A percentile compares a stretch with the other conserved stretches of the same genome.
Evolutionary conservation across 768 basidiomycete species (phyloP).

Genomic region (Cystofilobasidium capitatum): DNA sequence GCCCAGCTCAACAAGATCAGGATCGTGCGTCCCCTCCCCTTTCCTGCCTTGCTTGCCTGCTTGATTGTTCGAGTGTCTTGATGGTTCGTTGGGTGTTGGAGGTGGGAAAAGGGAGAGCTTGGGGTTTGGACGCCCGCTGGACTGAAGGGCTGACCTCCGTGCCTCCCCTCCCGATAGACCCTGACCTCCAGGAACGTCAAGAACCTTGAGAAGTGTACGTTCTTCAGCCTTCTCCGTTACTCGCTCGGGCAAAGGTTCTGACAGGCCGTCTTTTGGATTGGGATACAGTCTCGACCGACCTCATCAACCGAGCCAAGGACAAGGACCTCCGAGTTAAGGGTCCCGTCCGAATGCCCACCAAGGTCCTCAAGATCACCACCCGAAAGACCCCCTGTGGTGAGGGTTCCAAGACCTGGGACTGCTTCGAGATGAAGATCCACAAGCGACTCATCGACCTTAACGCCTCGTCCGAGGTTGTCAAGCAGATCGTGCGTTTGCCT

Average conservation of each 20-base stretch:
- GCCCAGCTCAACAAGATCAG: slow-evolving; percentile 98
- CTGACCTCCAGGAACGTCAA: slow-evolving; percentile 94
- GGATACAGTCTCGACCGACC: slow-evolving; percentile 72
- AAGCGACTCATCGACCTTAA: slow-evolving; percentile 98
- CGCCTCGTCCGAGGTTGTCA: slow-evolving; percentile 97
- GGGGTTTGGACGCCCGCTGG: not conserved
- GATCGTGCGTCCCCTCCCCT: slow-evolving; percentile 44
- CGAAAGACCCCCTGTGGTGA: slow-evolving; percentile 99
- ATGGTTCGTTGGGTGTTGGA: not conserved
- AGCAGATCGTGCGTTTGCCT: slow-evolving; percentile 76
- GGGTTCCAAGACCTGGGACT: slow-evolving; percentile 99
- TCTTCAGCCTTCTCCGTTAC: not conserved
- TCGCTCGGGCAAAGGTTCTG: not conserved
- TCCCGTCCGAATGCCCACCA: slow-evolving; percentile 96
- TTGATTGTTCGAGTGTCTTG: not conserved
- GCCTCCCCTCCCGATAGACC: slow-evolving; percentile 42
- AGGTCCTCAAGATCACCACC: slow-evolving; percentile 97
- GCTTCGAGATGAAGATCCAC: slow-evolving; percentile 98
- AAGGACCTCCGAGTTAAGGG: slow-evolving; percentile 99
- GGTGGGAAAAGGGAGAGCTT: not conserved
- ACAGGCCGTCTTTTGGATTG: not conserved
- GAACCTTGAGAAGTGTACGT: slow-evolving; percentile 94
- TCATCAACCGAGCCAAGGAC: slow-evolving; percentile 98
- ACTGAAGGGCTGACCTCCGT: not conserved
- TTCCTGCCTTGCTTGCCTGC: not conserved